A percentile compares a stretch with the other conserved stretches of the same genome.
Conservation (phyloP, 257 asterid species). For the Apocynum venetum region DNA sequence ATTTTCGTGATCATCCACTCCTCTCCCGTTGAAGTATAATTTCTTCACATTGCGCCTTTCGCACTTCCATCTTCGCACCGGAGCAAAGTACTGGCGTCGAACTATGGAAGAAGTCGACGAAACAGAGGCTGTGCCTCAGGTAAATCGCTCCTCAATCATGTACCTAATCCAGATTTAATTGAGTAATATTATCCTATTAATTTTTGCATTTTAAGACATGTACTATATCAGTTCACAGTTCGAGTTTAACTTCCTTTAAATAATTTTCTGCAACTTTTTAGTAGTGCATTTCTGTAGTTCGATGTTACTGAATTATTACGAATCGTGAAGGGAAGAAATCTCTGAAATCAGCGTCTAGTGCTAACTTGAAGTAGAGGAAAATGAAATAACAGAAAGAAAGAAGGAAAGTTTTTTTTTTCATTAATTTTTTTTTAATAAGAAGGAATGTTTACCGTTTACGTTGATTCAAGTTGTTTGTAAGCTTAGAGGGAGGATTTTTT, state of each 20-base stretch:
- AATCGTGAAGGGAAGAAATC: not conserved
- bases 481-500: not conserved
- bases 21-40: not conserved
- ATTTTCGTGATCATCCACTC: not conserved
- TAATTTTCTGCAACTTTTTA: not conserved
- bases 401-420: too few relatives aligned
- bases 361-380: not conserved
- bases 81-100: not conserved
- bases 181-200: not conserved
- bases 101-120: slow-evolving; percentile 33
- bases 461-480: not conserved
- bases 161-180: not conserved
- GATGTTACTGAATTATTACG: not conserved
- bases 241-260: not conserved
- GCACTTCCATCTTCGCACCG: not conserved
- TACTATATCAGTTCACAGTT: not conserved
- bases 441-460: too few relatives aligned
- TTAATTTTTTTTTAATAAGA: too few relatives aligned
- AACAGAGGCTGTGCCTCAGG: slow-evolving; percentile 37
- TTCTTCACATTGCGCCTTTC: not conserved
- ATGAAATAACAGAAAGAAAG: not conserved
- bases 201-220: not conserved
- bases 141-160: slow-evolving; percentile 4
- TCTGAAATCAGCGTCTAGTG: not conserved
- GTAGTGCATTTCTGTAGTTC: not conserved